Evolutionary conservation across 768 basidiomycete genomes (phyloP).

Genomic region (Amyloporia xantha): DNA sequence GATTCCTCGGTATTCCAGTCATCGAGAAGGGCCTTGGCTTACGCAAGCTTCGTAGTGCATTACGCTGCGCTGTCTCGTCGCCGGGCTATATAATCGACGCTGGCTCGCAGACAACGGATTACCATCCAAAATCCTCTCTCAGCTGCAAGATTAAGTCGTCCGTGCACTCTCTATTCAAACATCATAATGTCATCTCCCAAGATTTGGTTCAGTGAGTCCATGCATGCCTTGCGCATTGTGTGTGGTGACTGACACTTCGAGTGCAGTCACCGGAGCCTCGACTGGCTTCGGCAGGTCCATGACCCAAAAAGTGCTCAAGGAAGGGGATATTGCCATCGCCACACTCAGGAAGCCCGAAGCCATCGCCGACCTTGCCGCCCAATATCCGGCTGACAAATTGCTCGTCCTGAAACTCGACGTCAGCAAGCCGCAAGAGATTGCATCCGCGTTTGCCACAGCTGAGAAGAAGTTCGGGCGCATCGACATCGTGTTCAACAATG

Average conservation of each 20-base stretch:
- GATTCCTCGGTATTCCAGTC: not conserved
- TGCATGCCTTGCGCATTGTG: not conserved
- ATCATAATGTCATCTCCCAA: not conserved
- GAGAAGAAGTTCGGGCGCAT: conserved; percentile 33
- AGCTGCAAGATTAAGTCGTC: no score
- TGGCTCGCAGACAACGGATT: not conserved
- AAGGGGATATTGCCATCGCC: conserved; percentile 37
- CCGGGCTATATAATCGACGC: not conserved
- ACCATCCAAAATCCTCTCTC: not conserved
- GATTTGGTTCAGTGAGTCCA: not conserved
- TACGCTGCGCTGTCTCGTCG: not conserved
- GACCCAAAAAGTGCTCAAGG: conserved; percentile 27
- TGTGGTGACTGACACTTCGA: not conserved
- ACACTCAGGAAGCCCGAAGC: conserved; percentile 33
- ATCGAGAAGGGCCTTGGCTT: not conserved
- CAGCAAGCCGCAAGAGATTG: conserved; percentile 24
- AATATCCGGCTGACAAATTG: conserved; percentile 27
- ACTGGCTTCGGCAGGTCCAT: conserved; percentile 33
- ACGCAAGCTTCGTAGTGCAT: not conserved
- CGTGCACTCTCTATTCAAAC: not conserved
- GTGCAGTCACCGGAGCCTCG: conserved; percentile 35
- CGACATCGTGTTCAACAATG: conserved; percentile 43
- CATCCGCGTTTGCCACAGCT: conserved; percentile 28
- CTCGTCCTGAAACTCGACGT: conserved; percentile 37
- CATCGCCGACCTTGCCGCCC: conserved; percentile 23